These are phyloP conservation scores for Paulinella micropora DNA, from an alignment of 78 protist species.

Conservation along the genomic window DNA sequence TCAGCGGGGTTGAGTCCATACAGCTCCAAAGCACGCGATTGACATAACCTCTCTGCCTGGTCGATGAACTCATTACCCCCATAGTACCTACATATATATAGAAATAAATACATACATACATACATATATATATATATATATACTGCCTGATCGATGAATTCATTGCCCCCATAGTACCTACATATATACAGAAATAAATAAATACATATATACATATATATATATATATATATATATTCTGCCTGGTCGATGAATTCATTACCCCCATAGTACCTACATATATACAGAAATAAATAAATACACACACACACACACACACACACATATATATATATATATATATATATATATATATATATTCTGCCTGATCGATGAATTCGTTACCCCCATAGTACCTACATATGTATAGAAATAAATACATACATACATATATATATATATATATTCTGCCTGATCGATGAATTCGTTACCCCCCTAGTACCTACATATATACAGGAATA, in stretches of 20 bases:
- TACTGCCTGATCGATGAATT: conserved; percentile 76
- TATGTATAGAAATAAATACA: too few relatives aligned
- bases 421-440: too few relatives aligned
- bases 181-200: too few relatives aligned
- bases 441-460: conserved; percentile 80
- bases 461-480: conserved; percentile 92
- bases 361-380: conserved; percentile 77
- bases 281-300: too few relatives aligned
- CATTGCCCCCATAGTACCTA: conserved; percentile 92
- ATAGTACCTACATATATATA: conserved; percentile 50
- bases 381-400: conserved; percentile 88
- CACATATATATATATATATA: not conserved
- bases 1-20: conserved; percentile 63
- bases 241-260: conserved; percentile 80
- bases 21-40: conserved; percentile 76
- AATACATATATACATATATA: not conserved
- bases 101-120: too few relatives aligned
- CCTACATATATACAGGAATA: too few relatives aligned
- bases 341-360: conserved; percentile 73
- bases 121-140: too few relatives aligned
- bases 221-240: not conserved
- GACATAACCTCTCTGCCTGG: conserved; percentile 70
- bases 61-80: conserved; percentile 95
- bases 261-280: conserved; percentile 81
- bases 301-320: too few relatives aligned